Conservation (phyloP, 257 asterid genomes). For the Gentiana dahurica region DNA sequence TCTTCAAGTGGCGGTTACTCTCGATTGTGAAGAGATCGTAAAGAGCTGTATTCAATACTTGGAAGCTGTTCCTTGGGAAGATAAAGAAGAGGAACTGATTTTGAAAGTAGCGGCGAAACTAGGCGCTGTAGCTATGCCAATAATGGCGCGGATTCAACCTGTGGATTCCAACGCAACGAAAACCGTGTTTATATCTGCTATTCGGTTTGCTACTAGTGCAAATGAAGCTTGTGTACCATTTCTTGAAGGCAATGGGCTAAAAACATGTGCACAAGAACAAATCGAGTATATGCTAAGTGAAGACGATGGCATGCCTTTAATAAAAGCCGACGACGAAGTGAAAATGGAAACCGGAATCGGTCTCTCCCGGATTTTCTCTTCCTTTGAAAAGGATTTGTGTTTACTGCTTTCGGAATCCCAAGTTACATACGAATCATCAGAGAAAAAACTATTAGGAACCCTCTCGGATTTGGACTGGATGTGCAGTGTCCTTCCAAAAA, state of each 20-base stretch:
- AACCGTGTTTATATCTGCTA: constrained; percentile 50
- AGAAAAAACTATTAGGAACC: constrained; percentile 22
- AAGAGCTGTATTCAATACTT: constrained; percentile 36
- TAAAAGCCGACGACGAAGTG: constrained; percentile 46
- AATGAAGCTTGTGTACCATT: constrained; percentile 36
- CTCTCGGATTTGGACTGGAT: constrained; percentile 67
- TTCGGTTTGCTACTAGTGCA: constrained; percentile 56
- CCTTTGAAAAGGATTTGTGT: constrained; percentile 34
- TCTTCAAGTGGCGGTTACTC: constrained; percentile 32
- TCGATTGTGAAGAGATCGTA: constrained; percentile 30
- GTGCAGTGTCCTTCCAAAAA: constrained; percentile 45
- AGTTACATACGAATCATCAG: constrained; percentile 7
- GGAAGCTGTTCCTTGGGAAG: constrained; percentile 65
- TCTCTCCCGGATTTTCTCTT: constrained; percentile 37
- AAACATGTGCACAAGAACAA: constrained; percentile 72
- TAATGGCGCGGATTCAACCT: constrained; percentile 39
- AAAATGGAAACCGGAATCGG: constrained; percentile 39
- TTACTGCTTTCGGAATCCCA: constrained; percentile 25
- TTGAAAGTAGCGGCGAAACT: constrained; percentile 22
- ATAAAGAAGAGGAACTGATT: constrained; percentile 37
- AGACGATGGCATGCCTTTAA: constrained; percentile 41
- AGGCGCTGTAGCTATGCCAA: constrained; percentile 39
- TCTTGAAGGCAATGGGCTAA: constrained; percentile 35
- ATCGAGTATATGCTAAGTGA: constrained; percentile 73
- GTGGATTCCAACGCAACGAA: constrained; percentile 36